Conservation (phyloP, 805 yeast species). For the Teunomyces stri region DNA sequence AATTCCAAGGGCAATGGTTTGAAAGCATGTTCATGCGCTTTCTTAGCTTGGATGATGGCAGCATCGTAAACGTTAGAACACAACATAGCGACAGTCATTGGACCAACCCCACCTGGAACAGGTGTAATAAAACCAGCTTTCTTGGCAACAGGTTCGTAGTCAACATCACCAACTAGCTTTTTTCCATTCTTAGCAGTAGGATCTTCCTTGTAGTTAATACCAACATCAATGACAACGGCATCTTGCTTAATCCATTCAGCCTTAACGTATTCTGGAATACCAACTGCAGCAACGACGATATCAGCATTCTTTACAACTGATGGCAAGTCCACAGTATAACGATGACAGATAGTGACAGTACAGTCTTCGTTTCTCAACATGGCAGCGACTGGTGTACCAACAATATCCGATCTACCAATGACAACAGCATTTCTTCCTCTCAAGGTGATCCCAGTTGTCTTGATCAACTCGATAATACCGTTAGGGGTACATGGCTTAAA, state of each 20-base stretch:
- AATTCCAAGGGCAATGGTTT: slow-evolving; percentile 54
- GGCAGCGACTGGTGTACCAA: slow-evolving; percentile 90
- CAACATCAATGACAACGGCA: slow-evolving; percentile 88
- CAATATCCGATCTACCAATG: slow-evolving; percentile 92
- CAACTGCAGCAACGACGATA: slow-evolving; percentile 89
- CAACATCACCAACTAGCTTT: slow-evolving; percentile 93
- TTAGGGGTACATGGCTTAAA: slow-evolving; percentile 95
- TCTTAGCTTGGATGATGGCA: slow-evolving; percentile 59
- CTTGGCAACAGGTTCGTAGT: slow-evolving; percentile 62
- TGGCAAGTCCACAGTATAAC: slow-evolving; percentile 63
- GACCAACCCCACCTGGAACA: slow-evolving; percentile 99
- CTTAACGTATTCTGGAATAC: slow-evolving; percentile 77
- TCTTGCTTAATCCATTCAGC: slow-evolving; percentile 87
- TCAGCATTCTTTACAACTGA: slow-evolving; percentile 66
- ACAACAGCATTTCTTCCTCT: slow-evolving; percentile 88
- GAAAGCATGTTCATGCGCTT: slow-evolving; percentile 46
- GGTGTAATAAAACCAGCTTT: slow-evolving; percentile 81
- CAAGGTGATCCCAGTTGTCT: slow-evolving; percentile 62
- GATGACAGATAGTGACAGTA: slow-evolving; percentile 86
- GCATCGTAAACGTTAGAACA: slow-evolving; percentile 78
- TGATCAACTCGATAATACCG: slow-evolving; percentile 81
- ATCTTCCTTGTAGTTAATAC: slow-evolving; percentile 87
- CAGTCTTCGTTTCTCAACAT: slow-evolving; percentile 75
- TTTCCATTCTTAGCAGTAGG: slow-evolving; percentile 70
- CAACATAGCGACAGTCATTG: slow-evolving; percentile 98